Evolutionary conservation across 148 eudicot species (phyloP), one percentile per base, ranked within the genome.

Genomic region (Camellia japonica): DNA sequence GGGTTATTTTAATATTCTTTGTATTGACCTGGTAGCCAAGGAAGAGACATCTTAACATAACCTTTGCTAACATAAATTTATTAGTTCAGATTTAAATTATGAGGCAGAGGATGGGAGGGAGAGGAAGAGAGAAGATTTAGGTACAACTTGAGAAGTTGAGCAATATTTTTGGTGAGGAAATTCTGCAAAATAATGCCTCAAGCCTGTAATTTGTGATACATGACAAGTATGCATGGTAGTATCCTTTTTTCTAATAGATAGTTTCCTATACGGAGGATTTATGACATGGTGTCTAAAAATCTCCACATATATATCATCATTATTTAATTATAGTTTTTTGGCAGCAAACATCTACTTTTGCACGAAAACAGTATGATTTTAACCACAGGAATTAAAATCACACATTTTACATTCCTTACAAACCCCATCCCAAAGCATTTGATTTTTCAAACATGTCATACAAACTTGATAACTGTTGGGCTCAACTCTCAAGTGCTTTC

Each of bases 1-100:
- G 43, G 99, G 97, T 81, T 93, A 91, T 76, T 90, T 93, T 62
- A 96, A 59, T 80, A 96, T 93, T 80, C 92, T 89, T 81, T 96
- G 97, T 84, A 96, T 93, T 30, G 92, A 93, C 89, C 99, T 95
- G 82, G 52, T 74, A 78, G 80, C 63, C 71, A 84, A 76, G 80
- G 55, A 75, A 82, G 20, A 76, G 66, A 71, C 14, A 70, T 19
- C 67, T 76, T 46, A 55, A 47, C 46, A 55, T 81, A 79, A 77
- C 69, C n/a, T 79, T 79, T 16, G 7, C 43, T 74, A 23, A 52
- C 44, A 16, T 10, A 71, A 30, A 78, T 9, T 78, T 4, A 11
- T 12, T 43, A 41, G 16, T 78, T 55, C 67, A 5, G 55, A n/a
- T 47, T 19, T 20, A 20, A 19, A 20, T 51, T 51, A 51, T 12